Evolutionary conservation across 148 eudicot genomes (phyloP), one percentile per base, ranked within the genome.

Genomic region (Silene uniflora): DNA sequence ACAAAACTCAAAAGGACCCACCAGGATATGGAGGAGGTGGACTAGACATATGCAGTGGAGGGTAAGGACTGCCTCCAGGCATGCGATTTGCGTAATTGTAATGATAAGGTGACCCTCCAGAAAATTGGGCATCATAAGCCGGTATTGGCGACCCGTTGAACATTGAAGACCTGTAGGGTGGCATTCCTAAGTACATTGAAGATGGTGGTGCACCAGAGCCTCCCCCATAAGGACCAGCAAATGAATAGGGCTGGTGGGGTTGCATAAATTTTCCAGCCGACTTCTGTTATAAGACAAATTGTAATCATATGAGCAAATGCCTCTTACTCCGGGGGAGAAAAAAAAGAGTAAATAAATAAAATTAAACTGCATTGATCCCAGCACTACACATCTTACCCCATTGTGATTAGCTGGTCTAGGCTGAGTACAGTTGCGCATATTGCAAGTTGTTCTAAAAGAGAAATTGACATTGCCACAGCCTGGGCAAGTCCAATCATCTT

Each of bases 401-500:
- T 77, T 87, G 81, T 92, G 98, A 83, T 95, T 92, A 73, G 98
- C 96, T 68, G 98, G 98, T 79, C 98, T 87, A 27, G 98, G 86
- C 83, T 95, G 97, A 19, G 96, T 90, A 81, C 98, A 95, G 76
- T 88, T 95, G 7, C 96, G 96, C 97, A 92, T 92, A 80, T 95
- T 95, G 88, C 98, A 95, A 12, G 96, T 95, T 58, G 98, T 95
- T 81, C 97, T 87, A 55, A 95, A 95, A 60, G 98, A 95, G 67
- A 92, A 95, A 77, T 95, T 95, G 78, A 92, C 97, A 86, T 95
- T 95, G 75, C 98, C 98, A 81, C 98, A 95, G 68, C 91, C 87
- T 23, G 98, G 97, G 71, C 98, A 95, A 39, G 97, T 92, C 98
- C 98, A 92, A 73, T 95, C 98, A 89, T 95, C 98, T 85, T 95